Base-by-base conservation (phyloP, 352 stramenopile species). In the Phytophthora hibernalis region DNA sequence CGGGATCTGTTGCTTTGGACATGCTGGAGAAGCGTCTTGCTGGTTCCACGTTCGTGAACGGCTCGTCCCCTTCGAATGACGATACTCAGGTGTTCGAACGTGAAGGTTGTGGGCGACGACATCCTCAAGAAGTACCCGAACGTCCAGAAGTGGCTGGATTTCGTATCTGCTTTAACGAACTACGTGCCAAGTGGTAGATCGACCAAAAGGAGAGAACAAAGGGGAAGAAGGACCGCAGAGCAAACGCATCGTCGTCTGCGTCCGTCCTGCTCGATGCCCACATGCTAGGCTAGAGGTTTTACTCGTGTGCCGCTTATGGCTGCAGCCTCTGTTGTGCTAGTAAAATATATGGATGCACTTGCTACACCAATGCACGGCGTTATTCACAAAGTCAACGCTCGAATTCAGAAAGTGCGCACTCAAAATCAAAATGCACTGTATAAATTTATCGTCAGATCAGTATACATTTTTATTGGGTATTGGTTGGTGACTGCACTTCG, bases 101-200 rank as follows among this genome's bases (percentile, higher is more conserved):
- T 93, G 51, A 90, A 93, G 76, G 83, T 92, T 31, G 81, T 93
- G 40, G 85, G 79, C 61, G 85, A 90, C 68, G 85, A 91, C 61
- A 79, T 87, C 18, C 60, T 92, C 11, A 77, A 72, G 57, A 92
- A 92, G 77, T 79, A 90, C 72, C 77, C 83, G 52, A 88, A 90
- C 68, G 77, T 92, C 18, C 72, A 90, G 37, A 90, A 90, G 76
- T 94, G 86, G 86, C 53, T 77, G 49, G 71, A 90, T 53, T 91
- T 89, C 45, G 78, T 94, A 40, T 77, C 68, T 40, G 80, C 83
- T n/a, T 94, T 92, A 88, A 83, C 65, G 86, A 92, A 21, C 64
- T 94, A 54, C 83, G 84, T 62, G 75, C 72, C 71, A 90, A 90
- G 72, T 93, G 86, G 84, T 92, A 89, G 60, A 74, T n/a, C 33